These are phyloP conservation scores for Lepiota brunneoincarnata DNA, from an alignment of 768 basidiomycete species.

Conservation along the genomic window DNA sequence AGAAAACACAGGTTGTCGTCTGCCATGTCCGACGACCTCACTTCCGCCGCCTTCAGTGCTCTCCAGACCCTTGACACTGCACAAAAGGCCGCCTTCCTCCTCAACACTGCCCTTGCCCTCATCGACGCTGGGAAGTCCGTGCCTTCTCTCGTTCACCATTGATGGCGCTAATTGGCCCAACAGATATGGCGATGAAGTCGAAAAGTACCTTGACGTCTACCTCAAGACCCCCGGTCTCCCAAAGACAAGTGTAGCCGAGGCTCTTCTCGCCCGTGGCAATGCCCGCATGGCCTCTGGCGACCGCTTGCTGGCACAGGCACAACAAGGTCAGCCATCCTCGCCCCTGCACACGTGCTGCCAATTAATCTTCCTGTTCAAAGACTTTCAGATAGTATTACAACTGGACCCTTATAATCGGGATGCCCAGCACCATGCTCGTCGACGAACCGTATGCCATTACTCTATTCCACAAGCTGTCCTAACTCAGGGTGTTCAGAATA, in stretches of 20 bases:
- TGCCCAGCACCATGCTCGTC: constrained; percentile 46
- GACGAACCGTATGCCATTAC: constrained; percentile 38
- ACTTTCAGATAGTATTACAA: constrained; percentile 57
- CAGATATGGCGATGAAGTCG: constrained; percentile 64
- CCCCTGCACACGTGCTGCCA: not conserved
- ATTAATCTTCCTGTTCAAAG: constrained; percentile 26
- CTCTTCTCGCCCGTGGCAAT: constrained; percentile 56
- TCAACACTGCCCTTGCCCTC: constrained; percentile 46
- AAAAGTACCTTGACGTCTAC: constrained; percentile 65
- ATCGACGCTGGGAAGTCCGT: constrained; percentile 51
- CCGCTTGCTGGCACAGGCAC: constrained; percentile 52
- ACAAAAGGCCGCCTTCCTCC: constrained; percentile 47
- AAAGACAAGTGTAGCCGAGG: constrained; percentile 46
- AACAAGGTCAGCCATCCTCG: constrained; percentile 41
- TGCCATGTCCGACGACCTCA: constrained; percentile 44
- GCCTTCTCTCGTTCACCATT: not conserved
- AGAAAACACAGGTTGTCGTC: too few species aligned
- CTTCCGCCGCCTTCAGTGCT: constrained; percentile 45
- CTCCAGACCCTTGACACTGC: constrained; percentile 41
- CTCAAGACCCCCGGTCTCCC: constrained; percentile 57
- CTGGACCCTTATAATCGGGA: constrained; percentile 60
- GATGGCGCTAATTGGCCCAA: not conserved
- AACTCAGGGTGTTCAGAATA: too few species aligned
- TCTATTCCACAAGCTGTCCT: not conserved
- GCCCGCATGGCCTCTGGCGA: constrained; percentile 58